Percentiles rank a stretch among this genome's conserved stretches.
These are phyloP conservation scores for Penicillium verhagenii DNA, from an alignment of 495 filamentous ascomycete genomes.

Conservation along the genomic window DNA sequence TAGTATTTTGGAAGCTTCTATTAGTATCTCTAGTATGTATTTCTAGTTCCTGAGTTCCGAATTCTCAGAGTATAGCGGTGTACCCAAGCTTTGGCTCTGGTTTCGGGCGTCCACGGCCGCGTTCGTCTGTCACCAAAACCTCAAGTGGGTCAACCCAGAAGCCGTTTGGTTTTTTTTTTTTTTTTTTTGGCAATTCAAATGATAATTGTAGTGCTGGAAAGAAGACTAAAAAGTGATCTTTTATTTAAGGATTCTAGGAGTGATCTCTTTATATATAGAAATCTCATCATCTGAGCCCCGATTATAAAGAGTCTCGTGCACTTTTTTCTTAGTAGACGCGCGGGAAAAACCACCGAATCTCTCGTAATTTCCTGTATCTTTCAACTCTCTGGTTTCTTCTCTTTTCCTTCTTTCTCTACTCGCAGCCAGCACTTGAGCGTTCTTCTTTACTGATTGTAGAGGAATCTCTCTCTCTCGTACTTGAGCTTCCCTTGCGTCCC, in stretches of 20 bases:
- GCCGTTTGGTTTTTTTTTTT: background rate
- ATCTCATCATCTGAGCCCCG: background rate
- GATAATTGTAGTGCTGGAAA: no score
- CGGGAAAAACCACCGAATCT: slow-evolving; percentile 13
- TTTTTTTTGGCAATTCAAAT: no score
- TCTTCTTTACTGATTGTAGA: no score
- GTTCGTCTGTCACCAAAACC: slow-evolving; percentile 5
- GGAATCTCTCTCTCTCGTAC: no score
- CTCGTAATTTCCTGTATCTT: background rate
- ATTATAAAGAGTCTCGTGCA: background rate
- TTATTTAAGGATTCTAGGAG: background rate
- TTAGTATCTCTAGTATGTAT: no score
- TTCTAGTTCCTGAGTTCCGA: no score
- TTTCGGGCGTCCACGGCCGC: slow-evolving; percentile 4
- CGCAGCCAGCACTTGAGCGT: no score
- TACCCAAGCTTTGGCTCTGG: background rate
- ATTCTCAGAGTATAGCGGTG: background rate
- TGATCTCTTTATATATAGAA: no score
- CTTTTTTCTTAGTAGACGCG: slow-evolving; percentile 5
- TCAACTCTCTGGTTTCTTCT: background rate
- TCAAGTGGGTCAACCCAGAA: slow-evolving; percentile 6
- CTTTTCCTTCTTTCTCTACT: slow-evolving; percentile 3
- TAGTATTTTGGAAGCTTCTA: background rate
- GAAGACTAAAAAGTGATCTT: no score
- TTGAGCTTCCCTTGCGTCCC: slow-evolving; percentile 7